Percentiles rank a stretch among this genome's conserved stretches.
These are phyloP conservation scores for Cryptococcus sp. DNA, from an alignment of 1,284 basidiomycete genomes.

Conservation along the genomic window DNA sequence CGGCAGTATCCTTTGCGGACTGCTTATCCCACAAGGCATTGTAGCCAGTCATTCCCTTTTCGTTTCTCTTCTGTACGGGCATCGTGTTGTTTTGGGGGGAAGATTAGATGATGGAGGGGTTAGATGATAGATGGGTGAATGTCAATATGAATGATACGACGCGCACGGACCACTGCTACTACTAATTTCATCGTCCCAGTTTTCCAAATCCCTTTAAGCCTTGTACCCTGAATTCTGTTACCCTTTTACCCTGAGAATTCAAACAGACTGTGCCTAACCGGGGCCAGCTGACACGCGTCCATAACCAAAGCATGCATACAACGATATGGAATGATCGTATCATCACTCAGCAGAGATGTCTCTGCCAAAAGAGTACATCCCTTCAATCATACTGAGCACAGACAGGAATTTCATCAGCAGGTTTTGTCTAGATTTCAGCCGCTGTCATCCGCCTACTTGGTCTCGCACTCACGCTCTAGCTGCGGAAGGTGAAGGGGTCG, in stretches of 20 bases:
- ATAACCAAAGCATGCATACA: too few species aligned
- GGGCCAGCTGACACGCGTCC: too few species aligned
- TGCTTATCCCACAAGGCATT: constrained; percentile 93
- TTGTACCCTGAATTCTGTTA: too few species aligned
- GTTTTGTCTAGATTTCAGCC: constrained; percentile 20
- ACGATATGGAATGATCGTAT: background rate
- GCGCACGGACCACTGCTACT: too few species aligned
- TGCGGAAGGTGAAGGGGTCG: constrained; percentile 14
- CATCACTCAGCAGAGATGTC: constrained; percentile 27
- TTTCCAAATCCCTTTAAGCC: too few species aligned
- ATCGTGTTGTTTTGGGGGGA: constrained; percentile 9
- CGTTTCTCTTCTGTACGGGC: constrained; percentile 67
- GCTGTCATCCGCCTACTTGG: background rate
- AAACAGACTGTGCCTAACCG: too few species aligned
- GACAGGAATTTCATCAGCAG: constrained; percentile 40
- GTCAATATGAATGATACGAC: too few species aligned
- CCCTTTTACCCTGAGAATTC: too few species aligned
- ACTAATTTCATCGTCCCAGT: too few species aligned
- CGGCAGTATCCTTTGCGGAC: constrained; percentile 63
- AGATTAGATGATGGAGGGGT: background rate
- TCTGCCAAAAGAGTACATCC: constrained; percentile 35
- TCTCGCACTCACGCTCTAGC: constrained; percentile 36
- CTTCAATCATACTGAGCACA: constrained; percentile 40
- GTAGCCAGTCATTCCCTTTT: constrained; percentile 82
- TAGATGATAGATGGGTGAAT: too few species aligned